Conservation (phyloP, 2,329 filamentous ascomycete genomes). For the Cladosporium sp. region DNA sequence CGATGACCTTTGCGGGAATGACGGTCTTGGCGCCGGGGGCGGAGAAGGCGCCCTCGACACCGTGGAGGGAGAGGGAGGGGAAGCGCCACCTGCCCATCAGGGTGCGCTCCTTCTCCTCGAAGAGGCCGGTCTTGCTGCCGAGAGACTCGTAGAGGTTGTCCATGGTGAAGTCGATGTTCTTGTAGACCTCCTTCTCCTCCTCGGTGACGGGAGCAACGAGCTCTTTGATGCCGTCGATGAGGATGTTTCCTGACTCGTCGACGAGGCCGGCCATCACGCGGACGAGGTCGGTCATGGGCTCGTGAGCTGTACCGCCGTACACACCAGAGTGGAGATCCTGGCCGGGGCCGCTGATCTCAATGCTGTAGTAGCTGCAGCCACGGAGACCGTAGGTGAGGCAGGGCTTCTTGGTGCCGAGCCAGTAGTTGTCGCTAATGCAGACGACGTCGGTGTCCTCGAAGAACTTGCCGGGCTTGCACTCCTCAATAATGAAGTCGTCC, state of each 20-base stretch:
- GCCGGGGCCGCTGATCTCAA: slow-evolving; percentile 86
- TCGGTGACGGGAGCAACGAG: slow-evolving; percentile 86
- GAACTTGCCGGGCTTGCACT: slow-evolving; percentile 76
- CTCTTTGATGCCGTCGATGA: slow-evolving; percentile 90
- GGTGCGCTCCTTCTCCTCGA: slow-evolving; percentile 83
- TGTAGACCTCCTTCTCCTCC: slow-evolving; percentile 86
- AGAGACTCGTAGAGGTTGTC: slow-evolving; percentile 89
- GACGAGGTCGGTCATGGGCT: slow-evolving; percentile 96
- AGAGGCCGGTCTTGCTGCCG: slow-evolving; percentile 84
- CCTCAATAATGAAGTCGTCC: slow-evolving; percentile 88
- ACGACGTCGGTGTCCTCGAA: slow-evolving; percentile 96
- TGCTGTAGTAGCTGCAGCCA: slow-evolving; percentile 95
- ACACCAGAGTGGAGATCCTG: slow-evolving; percentile 96
- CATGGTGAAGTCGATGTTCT: slow-evolving; percentile 92
- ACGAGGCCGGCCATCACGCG: slow-evolving; percentile 81
- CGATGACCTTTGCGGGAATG: slow-evolving; percentile 94
- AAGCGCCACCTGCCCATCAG: slow-evolving; percentile 96
- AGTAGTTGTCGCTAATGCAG: slow-evolving; percentile 99
- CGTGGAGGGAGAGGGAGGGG: slow-evolving; percentile 91
- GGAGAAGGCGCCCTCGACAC: slow-evolving; percentile 92
- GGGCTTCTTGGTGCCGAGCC: slow-evolving; percentile 97
- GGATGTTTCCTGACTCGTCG: slow-evolving; percentile 86
- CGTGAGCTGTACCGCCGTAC: slow-evolving; percentile 92
- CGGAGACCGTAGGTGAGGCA: slow-evolving; percentile 96
- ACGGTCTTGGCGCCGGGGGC: slow-evolving; percentile 95